Base-by-base conservation (phyloP, 805 yeast genomes). In the Komagataella populi region DNA sequence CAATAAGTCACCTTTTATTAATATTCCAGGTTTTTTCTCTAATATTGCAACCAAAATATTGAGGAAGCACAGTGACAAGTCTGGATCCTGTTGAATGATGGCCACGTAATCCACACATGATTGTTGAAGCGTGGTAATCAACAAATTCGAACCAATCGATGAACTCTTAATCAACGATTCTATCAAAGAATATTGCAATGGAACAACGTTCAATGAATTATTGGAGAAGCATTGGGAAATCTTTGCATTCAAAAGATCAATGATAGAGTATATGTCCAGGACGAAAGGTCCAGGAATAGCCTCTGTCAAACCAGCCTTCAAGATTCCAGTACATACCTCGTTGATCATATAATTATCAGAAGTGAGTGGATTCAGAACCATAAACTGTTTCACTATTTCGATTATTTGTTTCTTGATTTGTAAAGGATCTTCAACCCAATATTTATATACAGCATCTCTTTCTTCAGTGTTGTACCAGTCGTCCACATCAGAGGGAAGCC, bases 291-390 rank as follows among this genome's bases (percentile, higher is more conserved):
- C 89, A 17, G 76, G 70, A 4, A 78, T 63, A 3, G 70, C 61
- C 58, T 87, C 96, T 3, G 77, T 65, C 14, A 87, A 63, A 1
- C 95, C 95, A 14, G 68, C 57, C 57, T 78, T 81, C 55, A 87
- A 71, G 2, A 88, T 75, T 6, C 71, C 68, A 53, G 88, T 78
- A 23, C 84, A 73, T 23, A 74, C 76, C 56, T 86, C 93, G 5
- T 84, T 74, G 1, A 84, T 67, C 3, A 72, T 70, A 0, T 78
- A 59, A 52, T 74, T 78, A 6, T 67, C 63, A 0, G 70, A 60
- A 46, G 73, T 68, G 1, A 62, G 61, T 0, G 59, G 64, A 51
- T 64, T 66, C 2, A 70, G 65, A 44, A 73, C 59, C 0, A 81
- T 68, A 50, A 77, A 71, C 16, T 68, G 60, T 10, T 66, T 60